These are phyloP conservation scores for Trypanosoma melophagium DNA, from an alignment of 208 protist genomes.

Conservation along the genomic window DNA sequence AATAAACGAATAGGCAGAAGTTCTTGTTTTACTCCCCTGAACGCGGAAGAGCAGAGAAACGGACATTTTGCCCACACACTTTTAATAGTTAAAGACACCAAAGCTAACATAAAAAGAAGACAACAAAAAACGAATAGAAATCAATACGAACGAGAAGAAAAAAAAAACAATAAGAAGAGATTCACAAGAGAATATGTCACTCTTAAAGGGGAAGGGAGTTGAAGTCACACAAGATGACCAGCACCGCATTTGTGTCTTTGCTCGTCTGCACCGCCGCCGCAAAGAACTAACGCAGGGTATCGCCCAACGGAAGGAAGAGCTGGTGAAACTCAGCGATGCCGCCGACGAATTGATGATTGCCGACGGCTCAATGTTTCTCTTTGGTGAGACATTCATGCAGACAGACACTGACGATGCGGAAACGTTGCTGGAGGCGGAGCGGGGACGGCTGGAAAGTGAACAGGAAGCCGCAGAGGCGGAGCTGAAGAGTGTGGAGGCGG, in stretches of 20 bases:
- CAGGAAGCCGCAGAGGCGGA: conserved; percentile 54
- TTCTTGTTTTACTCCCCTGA: not conserved
- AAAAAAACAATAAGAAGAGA: not conserved
- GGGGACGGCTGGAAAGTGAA: conserved; percentile 45
- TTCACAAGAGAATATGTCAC: conserved; percentile 20
- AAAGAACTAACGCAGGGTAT: conserved; percentile 54
- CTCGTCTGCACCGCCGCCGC: conserved; percentile 67
- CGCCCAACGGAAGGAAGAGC: conserved; percentile 47
- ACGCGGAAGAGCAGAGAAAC: not conserved
- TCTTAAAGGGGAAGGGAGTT: conserved; percentile 42
- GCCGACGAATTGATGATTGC: conserved; percentile 54
- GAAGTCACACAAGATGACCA: conserved; percentile 90
- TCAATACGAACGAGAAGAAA: too few species aligned
- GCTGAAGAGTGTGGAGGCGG: conserved; percentile 44
- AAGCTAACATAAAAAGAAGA: not conserved
- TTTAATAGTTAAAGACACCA: too few species aligned
- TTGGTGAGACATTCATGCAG: conserved; percentile 86
- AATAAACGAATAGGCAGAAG: not conserved
- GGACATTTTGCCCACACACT: conserved; percentile 4
- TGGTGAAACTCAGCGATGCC: conserved; percentile 77
- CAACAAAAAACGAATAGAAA: not conserved
- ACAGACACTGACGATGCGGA: conserved; percentile 60
- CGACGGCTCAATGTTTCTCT: conserved; percentile 78
- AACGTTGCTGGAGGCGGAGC: conserved; percentile 65
- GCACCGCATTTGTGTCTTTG: conserved; percentile 84